phyloP scores from a whole-genome alignment of 345 rosid genomes.

The Hypericum perforatum region DNA sequence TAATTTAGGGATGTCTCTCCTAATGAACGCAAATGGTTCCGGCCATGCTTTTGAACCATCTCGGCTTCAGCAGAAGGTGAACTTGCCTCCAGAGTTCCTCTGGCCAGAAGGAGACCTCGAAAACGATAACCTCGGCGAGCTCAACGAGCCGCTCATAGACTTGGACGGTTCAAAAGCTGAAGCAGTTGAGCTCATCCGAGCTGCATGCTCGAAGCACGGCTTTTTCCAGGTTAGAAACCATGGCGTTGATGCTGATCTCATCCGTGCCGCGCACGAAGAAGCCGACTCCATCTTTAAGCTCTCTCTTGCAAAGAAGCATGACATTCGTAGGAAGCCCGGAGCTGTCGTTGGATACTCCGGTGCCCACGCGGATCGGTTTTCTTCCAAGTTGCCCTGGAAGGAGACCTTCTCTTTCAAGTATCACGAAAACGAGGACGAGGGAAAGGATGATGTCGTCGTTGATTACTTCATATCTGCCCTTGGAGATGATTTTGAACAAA shows the following conservation, averaged over 20 bases:
- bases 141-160: conserved; percentile 44
- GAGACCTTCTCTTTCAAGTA: conserved; percentile 43
- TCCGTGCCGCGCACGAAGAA: conserved; percentile 25
- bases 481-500: conserved; percentile 35
- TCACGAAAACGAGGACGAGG: conserved; percentile 8
- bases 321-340: conserved; percentile 26
- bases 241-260: conserved; percentile 33
- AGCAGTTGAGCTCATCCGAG: conserved; percentile 30
- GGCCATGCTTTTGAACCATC: conserved; percentile 20
- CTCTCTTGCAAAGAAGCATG: conserved; percentile 30
- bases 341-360: conserved; percentile 35
- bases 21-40: conserved; percentile 19
- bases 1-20: conserved; percentile 9
- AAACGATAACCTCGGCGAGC: conserved; percentile 16
- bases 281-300: conserved; percentile 32
- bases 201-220: conserved; percentile 47
- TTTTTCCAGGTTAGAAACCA: conserved; percentile 53
- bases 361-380: conserved; percentile 41
- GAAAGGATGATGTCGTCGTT: conserved; percentile 13
- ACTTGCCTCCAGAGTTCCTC: conserved; percentile 33
- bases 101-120: conserved; percentile 40
- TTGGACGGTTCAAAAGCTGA: conserved; percentile 25
- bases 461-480: conserved; percentile 33
- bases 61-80: conserved; percentile 20
- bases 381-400: conserved; percentile 59